phyloP scores from a whole-genome alignment of 352 stramenopile genomes.

The Phytophthora pisi region DNA sequence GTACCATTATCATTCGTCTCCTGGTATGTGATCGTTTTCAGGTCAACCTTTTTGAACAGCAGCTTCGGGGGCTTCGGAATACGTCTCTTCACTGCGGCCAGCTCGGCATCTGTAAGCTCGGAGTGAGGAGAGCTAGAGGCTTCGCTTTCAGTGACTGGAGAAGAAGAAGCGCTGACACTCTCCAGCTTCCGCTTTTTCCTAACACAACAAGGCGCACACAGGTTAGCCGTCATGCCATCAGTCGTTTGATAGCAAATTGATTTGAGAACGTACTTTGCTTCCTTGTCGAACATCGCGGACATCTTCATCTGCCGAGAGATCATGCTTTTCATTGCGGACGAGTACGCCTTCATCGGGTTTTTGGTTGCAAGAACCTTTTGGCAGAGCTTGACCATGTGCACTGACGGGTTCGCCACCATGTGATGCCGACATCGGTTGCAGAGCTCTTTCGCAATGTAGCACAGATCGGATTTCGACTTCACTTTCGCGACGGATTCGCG shows the following conservation, averaged over 20 bases:
- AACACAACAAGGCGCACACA: constrained; percentile 14
- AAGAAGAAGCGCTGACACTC: constrained; percentile 48
- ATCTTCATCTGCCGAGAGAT: constrained; percentile 87
- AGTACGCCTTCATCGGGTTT: constrained; percentile 85
- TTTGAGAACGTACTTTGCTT: constrained; percentile 65
- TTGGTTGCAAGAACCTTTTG: constrained; percentile 73
- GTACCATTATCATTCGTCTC: constrained; percentile 89
- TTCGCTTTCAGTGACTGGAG: constrained; percentile 68
- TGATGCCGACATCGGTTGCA: constrained; percentile 79
- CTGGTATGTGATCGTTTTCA: constrained; percentile 84
- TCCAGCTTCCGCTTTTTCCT: constrained; percentile 85
- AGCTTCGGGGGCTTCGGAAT: constrained; percentile 87
- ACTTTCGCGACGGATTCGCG: constrained; percentile 72
- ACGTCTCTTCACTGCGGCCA: constrained; percentile 76
- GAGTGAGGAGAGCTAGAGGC: constrained; percentile 65
- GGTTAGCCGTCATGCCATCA: constrained; percentile 16
- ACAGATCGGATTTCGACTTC: constrained; percentile 59
- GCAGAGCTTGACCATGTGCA: constrained; percentile 83
- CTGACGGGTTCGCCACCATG: constrained; percentile 84
- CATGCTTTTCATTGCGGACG: constrained; percentile 86
- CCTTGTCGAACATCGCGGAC: constrained; percentile 68
- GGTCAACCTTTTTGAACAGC: constrained; percentile 84
- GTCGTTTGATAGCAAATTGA: not conserved
- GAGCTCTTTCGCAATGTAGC: constrained; percentile 76
- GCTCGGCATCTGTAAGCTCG: constrained; percentile 81